These are phyloP conservation scores for Hypoxylon sp. DNA, from an alignment of 2,329 filamentous ascomycete species.

Conservation along the genomic window DNA sequence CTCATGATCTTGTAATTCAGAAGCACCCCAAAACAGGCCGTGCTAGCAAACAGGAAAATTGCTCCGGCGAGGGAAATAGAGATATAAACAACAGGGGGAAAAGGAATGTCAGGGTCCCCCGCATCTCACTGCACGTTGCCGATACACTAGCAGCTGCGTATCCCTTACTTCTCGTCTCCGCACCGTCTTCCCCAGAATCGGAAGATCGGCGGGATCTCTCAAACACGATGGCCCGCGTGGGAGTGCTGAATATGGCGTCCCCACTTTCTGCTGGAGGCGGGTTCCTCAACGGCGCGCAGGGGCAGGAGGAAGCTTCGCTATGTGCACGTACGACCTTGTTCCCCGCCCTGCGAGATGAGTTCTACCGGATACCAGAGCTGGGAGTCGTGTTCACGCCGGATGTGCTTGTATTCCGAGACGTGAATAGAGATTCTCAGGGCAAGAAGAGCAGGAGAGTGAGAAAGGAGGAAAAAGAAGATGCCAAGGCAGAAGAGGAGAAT, in stretches of 20 bases:
- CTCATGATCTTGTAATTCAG: neutral
- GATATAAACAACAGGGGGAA: neutral
- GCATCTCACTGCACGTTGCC: conserved; percentile 61
- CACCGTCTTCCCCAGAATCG: neutral
- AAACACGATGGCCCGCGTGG: conserved; percentile 55
- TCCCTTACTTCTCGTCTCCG: conserved; percentile 47
- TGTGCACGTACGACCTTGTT: conserved; percentile 72
- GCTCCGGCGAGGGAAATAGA: neutral
- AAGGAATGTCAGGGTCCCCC: conserved; percentile 43
- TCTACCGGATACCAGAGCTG: conserved; percentile 71
- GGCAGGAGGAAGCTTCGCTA: conserved; percentile 70
- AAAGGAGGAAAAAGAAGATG: neutral
- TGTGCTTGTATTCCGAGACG: conserved; percentile 68
- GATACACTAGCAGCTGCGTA: conserved; percentile 69
- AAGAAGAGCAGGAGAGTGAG: neutral
- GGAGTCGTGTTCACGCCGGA: conserved; percentile 69
- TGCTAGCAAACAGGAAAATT: neutral
- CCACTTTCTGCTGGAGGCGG: conserved; percentile 72
- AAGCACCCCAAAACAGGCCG: neutral
- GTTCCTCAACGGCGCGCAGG: conserved; percentile 69
- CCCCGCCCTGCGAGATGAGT: conserved; percentile 68
- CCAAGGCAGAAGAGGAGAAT: conserved; percentile 42
- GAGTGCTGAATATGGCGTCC: conserved; percentile 74
- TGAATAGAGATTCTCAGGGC: neutral
- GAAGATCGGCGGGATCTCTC: conserved; percentile 30